phyloP scores from a whole-genome alignment of 2,329 filamentous ascomycete species.

The Diaporthe batatas region DNA sequence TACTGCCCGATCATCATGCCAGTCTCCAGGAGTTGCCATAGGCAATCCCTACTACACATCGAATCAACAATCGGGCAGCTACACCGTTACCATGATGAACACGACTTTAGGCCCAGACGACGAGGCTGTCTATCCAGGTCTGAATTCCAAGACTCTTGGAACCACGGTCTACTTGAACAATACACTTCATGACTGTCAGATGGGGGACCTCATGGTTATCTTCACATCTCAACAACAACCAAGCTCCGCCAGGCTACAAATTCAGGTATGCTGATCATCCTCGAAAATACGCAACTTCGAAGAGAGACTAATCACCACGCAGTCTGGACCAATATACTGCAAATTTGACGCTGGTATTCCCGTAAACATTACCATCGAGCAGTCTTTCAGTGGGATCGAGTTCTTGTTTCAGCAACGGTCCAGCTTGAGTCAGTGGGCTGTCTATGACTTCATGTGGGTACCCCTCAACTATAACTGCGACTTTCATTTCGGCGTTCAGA shows the following conservation, averaged over 20 bases:
- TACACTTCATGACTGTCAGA: slow-evolving; percentile 29
- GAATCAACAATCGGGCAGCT: slow-evolving; percentile 37
- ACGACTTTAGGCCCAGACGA: slow-evolving; percentile 18
- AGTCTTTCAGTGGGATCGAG: slow-evolving; percentile 39
- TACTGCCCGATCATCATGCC: slow-evolving; percentile 37
- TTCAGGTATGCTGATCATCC: slow-evolving; percentile 4
- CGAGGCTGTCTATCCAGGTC: slow-evolving; percentile 21
- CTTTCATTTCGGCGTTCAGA: background rate
- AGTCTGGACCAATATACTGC: slow-evolving; percentile 39
- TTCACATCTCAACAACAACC: slow-evolving; percentile 37
- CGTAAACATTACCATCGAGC: slow-evolving; percentile 33
- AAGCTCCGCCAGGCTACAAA: slow-evolving; percentile 28
- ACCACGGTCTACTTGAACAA: slow-evolving; percentile 39
- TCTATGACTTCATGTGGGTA: slow-evolving; percentile 38
- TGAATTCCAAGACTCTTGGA: slow-evolving; percentile 26
- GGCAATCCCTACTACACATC: slow-evolving; percentile 38
- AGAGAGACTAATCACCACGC: background rate
- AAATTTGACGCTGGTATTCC: slow-evolving; percentile 20
- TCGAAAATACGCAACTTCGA: too few relatives aligned
- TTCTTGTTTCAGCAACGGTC: slow-evolving; percentile 37
- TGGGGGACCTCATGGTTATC: slow-evolving; percentile 29
- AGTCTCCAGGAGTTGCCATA: slow-evolving; percentile 36
- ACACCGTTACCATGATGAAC: slow-evolving; percentile 37
- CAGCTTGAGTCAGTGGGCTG: slow-evolving; percentile 36
- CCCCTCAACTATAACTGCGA: accelerated